These are phyloP conservation scores for Effrenium voratum DNA, from an alignment of 73 alveolate species.

Conservation along the genomic window DNA sequence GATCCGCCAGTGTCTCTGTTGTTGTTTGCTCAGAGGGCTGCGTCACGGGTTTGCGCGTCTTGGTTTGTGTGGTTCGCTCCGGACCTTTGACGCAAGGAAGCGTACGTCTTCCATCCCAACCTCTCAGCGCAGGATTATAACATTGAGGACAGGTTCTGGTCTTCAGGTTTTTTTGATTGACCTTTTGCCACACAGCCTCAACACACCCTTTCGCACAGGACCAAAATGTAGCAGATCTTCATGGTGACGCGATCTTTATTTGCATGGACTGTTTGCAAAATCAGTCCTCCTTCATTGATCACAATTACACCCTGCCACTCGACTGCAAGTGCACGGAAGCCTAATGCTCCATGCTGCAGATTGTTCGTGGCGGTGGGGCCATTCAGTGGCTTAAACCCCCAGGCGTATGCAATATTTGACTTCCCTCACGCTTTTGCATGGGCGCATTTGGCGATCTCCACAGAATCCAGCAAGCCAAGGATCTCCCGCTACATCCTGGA, in stretches of 20 bases:
- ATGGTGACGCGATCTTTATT: conserved; percentile 71
- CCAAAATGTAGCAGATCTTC: conserved; percentile 71
- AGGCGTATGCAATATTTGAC: too few relatives aligned
- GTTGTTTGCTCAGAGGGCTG: background rate
- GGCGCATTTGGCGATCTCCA: too few relatives aligned
- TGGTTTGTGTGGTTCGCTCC: background rate
- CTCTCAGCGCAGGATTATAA: conserved; percentile 55
- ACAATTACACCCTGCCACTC: conserved; percentile 69
- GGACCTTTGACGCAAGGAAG: conserved; percentile 20
- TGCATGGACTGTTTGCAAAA: conserved; percentile 87
- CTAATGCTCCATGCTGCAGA: background rate
- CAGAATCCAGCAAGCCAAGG: too few relatives aligned
- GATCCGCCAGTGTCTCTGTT: background rate
- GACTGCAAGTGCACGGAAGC: conserved; percentile 14
- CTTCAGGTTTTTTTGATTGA: background rate
- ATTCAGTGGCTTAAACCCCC: too few relatives aligned
- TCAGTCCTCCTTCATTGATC: conserved; percentile 86
- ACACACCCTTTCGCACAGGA: background rate
- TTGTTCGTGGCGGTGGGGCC: background rate
- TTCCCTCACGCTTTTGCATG: too few relatives aligned
- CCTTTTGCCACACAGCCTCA: background rate
- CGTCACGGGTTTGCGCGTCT: too few relatives aligned
- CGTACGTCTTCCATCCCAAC: conserved; percentile 69
- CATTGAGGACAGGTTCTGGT: conserved; percentile 34
- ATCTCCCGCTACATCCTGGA: conserved; percentile 59